Evolutionary conservation across 305 asterid species (phyloP).

Genomic region (Salvia sclarea): DNA sequence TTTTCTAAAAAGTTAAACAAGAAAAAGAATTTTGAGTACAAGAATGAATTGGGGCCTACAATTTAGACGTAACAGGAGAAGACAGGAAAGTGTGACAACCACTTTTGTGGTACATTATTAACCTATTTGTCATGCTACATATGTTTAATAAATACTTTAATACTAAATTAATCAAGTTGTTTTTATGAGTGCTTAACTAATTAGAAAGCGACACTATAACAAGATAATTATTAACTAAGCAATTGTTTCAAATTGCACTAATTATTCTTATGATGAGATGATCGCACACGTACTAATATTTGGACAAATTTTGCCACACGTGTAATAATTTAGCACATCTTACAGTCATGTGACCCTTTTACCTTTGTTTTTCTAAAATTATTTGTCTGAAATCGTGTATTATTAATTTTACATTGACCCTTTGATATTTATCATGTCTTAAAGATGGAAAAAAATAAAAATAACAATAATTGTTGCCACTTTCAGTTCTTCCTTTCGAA

Average conservation of each 20-base stretch:
- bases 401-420: too few species aligned
- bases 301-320: too few species aligned
- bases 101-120: slow-evolving; percentile 28
- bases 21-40: background rate
- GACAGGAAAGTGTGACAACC: slow-evolving; percentile 21
- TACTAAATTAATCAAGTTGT: slow-evolving; percentile 1
- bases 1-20: background rate
- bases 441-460: too few species aligned
- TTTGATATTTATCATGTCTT: too few species aligned
- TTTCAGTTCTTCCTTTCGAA: too few species aligned
- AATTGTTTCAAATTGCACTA: slow-evolving; percentile 21
- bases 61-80: slow-evolving; percentile 9
- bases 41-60: slow-evolving; percentile 26
- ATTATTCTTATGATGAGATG: slow-evolving; percentile 23
- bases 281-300: slow-evolving; percentile 18
- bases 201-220: slow-evolving; percentile 35
- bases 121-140: slow-evolving; percentile 29
- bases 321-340: background rate
- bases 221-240: background rate
- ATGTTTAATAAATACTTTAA: background rate
- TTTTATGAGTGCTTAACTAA: slow-evolving; percentile 26
- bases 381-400: too few species aligned
- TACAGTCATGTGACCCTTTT: background rate
- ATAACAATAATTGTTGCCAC: too few species aligned
- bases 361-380: too few species aligned